phyloP scores from a whole-genome alignment of 2,329 filamentous ascomycete genomes.

The Torrubiella hemipterigena region DNA sequence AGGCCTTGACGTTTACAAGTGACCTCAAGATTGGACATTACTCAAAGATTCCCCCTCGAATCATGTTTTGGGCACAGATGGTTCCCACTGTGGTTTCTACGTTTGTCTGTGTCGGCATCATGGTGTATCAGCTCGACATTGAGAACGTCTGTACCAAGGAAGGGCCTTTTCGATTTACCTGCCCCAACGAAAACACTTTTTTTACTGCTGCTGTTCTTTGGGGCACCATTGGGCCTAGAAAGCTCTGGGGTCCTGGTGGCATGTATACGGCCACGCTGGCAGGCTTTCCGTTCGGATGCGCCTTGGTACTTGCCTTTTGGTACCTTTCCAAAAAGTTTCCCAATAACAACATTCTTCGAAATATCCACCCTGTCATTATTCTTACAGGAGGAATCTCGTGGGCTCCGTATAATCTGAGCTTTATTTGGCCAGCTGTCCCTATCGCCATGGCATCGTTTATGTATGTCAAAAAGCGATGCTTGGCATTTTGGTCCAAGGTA shows the following conservation, averaged over 20 bases:
- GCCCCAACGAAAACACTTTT: constrained; percentile 25
- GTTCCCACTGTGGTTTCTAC: constrained; percentile 32
- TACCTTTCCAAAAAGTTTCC: constrained; percentile 21
- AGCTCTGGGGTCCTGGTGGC: constrained; percentile 24
- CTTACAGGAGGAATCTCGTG: constrained; percentile 25
- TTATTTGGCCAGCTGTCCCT: constrained; percentile 33
- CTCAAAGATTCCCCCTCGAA: constrained; percentile 34
- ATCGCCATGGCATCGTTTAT: constrained; percentile 35
- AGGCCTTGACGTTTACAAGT: constrained; percentile 18
- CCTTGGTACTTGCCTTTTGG: constrained; percentile 24
- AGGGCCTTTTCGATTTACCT: constrained; percentile 22
- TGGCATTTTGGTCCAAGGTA: constrained; percentile 35
- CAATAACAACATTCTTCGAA: constrained; percentile 18
- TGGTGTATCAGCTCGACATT: constrained; percentile 25
- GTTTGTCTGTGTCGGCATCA: constrained; percentile 30
- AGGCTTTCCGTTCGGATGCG: constrained; percentile 26
- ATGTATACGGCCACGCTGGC: constrained; percentile 23
- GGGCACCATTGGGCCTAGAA: constrained; percentile 36
- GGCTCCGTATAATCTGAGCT: constrained; percentile 32
- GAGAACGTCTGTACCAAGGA: constrained; percentile 22
- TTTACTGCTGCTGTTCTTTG: constrained; percentile 29
- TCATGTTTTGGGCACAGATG: constrained; percentile 34
- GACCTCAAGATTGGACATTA: constrained; percentile 41
- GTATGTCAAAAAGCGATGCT: constrained; percentile 29
- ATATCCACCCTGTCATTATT: constrained; percentile 29